Evolutionary conservation across 192 early-diverging fungal genomes (phyloP).

Genomic region (Coemansia sp.): DNA sequence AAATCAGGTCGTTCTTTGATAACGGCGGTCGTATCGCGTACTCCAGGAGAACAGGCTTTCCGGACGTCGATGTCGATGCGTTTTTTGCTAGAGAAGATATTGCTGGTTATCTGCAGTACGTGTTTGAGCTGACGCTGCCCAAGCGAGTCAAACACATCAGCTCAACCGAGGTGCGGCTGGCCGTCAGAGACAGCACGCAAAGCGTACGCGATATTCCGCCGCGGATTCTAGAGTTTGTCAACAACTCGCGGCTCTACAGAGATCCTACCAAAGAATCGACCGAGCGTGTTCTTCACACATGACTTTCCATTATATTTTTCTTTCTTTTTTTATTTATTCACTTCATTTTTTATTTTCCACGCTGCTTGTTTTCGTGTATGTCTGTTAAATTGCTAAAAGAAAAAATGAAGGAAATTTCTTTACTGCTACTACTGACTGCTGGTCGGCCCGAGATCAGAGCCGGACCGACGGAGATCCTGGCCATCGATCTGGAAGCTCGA

Average conservation of each 20-base stretch:
- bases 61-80: constrained; percentile 33
- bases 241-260: constrained; percentile 40
- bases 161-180: constrained; percentile 38
- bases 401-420: too few species aligned
- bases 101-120: constrained; percentile 18
- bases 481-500: constrained; percentile 16
- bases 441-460: neutral
- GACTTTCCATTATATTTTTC: neutral
- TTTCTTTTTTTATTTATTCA: neutral
- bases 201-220: constrained; percentile 47
- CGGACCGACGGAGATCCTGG: neutral
- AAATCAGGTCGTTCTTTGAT: constrained; percentile 63
- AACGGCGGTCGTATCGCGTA: constrained; percentile 45
- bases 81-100: constrained; percentile 32
- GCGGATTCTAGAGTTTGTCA: constrained; percentile 45
- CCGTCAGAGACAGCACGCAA: constrained; percentile 38
- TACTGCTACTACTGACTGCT: too few species aligned
- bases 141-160: constrained; percentile 48
- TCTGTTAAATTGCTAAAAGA: too few species aligned
- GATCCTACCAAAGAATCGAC: neutral
- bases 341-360: too few species aligned
- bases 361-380: too few species aligned
- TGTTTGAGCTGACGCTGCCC: constrained; percentile 47
- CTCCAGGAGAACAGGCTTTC: constrained; percentile 34
- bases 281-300: neutral